These are phyloP conservation scores for Pseudevernia furfuracea DNA, from an alignment of 495 filamentous ascomycete genomes.

Conservation along the genomic window DNA sequence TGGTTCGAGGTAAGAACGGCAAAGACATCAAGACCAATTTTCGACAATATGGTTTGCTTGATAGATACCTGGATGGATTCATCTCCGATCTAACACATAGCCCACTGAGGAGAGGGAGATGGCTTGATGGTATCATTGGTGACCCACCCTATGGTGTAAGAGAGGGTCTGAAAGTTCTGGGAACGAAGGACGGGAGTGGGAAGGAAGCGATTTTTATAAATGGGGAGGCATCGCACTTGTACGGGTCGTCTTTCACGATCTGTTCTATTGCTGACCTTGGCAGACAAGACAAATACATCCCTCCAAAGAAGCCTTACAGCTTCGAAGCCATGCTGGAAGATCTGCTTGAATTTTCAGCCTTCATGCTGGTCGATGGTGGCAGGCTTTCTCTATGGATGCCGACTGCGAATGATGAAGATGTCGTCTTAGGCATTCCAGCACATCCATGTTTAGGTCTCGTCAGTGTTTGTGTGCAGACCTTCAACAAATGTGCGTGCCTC, in stretches of 20 bases:
- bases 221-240: slow-evolving; percentile 65
- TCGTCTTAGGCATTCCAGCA: slow-evolving; percentile 65
- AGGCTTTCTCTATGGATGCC: slow-evolving; percentile 96
- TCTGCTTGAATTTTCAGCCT: slow-evolving; percentile 72
- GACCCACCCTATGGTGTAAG: slow-evolving; percentile 97
- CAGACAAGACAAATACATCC: slow-evolving; percentile 69
- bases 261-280: neutral
- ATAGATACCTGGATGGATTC: slow-evolving; percentile 64
- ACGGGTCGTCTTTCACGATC: slow-evolving; percentile 23
- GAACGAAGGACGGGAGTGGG: slow-evolving; percentile 57
- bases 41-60: slow-evolving; percentile 65
- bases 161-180: slow-evolving; percentile 83
- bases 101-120: slow-evolving; percentile 54
- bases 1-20: slow-evolving; percentile 61
- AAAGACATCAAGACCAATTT: slow-evolving; percentile 67
- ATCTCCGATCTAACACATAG: slow-evolving; percentile 84
- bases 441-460: slow-evolving; percentile 73
- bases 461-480: slow-evolving; percentile 72
- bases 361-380: slow-evolving; percentile 72
- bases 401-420: slow-evolving; percentile 69
- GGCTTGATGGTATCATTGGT: slow-evolving; percentile 88
- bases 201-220: slow-evolving; percentile 57
- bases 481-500: slow-evolving; percentile 66
- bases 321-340: slow-evolving; percentile 85
- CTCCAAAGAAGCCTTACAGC: slow-evolving; percentile 85